Conservation (phyloP, 2,329 filamentous ascomycete species). For the Trichophyton mentagrophytes region DNA sequence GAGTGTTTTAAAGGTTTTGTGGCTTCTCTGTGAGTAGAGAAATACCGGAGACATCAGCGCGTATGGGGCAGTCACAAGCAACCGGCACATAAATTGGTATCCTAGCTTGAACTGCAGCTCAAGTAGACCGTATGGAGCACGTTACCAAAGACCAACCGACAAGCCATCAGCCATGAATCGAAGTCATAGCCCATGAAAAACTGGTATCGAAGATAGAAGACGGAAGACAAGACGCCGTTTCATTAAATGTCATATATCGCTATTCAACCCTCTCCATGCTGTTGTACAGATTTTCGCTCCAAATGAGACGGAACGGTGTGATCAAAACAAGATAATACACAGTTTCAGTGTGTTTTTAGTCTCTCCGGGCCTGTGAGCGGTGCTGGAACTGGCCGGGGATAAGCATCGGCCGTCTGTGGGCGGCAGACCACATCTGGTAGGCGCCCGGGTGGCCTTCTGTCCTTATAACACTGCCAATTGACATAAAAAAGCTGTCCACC, state of each 20-base stretch:
- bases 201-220: not conserved
- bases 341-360: not conserved
- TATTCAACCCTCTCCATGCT: not conserved
- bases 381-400: slow-evolving; percentile 37
- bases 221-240: not conserved
- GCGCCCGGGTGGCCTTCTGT: slow-evolving; percentile 71
- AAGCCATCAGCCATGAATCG: not conserved
- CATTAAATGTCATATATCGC: not conserved
- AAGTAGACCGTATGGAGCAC: too few relatives aligned
- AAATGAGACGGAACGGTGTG: not conserved
- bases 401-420: slow-evolving; percentile 62
- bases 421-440: slow-evolving; percentile 61
- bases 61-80: too few relatives aligned
- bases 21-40: too few relatives aligned
- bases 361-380: slow-evolving; percentile 17
- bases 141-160: too few relatives aligned
- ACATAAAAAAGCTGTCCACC: slow-evolving; percentile 78
- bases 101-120: too few relatives aligned
- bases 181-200: not conserved
- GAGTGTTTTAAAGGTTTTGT: too few relatives aligned
- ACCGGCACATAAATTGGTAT: too few relatives aligned
- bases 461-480: slow-evolving; percentile 90
- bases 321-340: not conserved
- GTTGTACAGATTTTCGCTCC: slow-evolving; percentile 3
- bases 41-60: too few relatives aligned